These are phyloP conservation scores for Anthracocystis walkeri DNA, from an alignment of 1,284 basidiomycete genomes.

Conservation along the genomic window DNA sequence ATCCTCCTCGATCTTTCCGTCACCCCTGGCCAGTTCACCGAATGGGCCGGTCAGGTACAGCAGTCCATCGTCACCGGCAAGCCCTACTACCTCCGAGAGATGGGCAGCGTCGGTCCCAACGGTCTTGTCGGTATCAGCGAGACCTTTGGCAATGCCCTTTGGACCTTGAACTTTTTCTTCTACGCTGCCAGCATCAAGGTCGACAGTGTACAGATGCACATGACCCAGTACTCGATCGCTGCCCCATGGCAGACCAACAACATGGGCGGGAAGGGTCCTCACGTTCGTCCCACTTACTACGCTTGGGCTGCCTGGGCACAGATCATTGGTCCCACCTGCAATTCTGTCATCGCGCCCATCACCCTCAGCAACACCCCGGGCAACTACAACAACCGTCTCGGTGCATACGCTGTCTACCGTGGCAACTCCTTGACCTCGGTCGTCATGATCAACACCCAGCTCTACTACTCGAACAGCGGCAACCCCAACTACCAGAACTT, in stretches of 20 bases:
- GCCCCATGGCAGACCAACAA: slow-evolving; percentile 56
- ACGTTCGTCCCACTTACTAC: slow-evolving; percentile 59
- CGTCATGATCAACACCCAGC: slow-evolving; percentile 56
- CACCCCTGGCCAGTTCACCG: slow-evolving; percentile 48
- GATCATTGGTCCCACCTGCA: slow-evolving; percentile 55
- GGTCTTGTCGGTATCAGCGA: slow-evolving; percentile 56
- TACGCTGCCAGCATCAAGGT: slow-evolving; percentile 57
- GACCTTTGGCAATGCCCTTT: slow-evolving; percentile 58
- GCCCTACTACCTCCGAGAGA: slow-evolving; percentile 60
- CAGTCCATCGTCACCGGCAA: slow-evolving; percentile 56
- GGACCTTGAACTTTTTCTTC: slow-evolving; percentile 62
- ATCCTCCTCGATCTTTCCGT: slow-evolving; percentile 49
- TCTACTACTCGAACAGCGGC: slow-evolving; percentile 25
- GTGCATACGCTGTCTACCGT: slow-evolving; percentile 48
- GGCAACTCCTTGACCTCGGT: slow-evolving; percentile 35
- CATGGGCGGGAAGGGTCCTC: slow-evolving; percentile 27
- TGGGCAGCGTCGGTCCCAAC: slow-evolving; percentile 59
- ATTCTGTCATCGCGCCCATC: slow-evolving; percentile 37
- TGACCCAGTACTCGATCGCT: slow-evolving; percentile 50
- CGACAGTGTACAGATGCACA: slow-evolving; percentile 60
- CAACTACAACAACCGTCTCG: slow-evolving; percentile 47
- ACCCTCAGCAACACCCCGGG: slow-evolving; percentile 32
- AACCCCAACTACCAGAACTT: slow-evolving; percentile 38
- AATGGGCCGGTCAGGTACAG: slow-evolving; percentile 50
- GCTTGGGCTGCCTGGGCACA: slow-evolving; percentile 60